phyloP scores from a whole-genome alignment of 2,329 filamentous ascomycete species.

The Hirsutella rhossiliensis region DNA sequence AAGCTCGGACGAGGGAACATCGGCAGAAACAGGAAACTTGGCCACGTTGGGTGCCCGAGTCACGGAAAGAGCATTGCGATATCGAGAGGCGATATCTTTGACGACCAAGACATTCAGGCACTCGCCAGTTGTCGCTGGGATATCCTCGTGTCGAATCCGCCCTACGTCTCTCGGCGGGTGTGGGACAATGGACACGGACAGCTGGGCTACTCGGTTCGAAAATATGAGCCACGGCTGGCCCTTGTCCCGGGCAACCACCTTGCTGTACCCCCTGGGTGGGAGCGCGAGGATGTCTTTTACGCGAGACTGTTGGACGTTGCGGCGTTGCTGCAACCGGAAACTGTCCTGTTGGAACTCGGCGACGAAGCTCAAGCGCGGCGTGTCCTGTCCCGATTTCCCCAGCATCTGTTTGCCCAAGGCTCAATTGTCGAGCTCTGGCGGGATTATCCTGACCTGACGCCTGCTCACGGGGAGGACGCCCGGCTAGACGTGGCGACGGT shows the following conservation, averaged over 20 bases:
- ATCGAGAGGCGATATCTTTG: conserved; percentile 36
- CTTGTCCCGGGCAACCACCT: conserved; percentile 44
- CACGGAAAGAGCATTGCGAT: conserved; percentile 26
- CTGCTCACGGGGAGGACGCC: conserved; percentile 14
- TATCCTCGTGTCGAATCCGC: conserved; percentile 77
- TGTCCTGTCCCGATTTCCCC: conserved; percentile 39
- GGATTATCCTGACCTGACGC: conserved; percentile 43
- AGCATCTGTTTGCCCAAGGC: conserved; percentile 12
- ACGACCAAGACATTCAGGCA: conserved; percentile 20
- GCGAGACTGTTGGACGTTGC: conserved; percentile 48
- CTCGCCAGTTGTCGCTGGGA: conserved; percentile 30
- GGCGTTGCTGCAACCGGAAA: conserved; percentile 30
- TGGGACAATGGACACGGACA: conserved; percentile 26
- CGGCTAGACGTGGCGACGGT: conserved; percentile 11
- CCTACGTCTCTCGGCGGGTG: conserved; percentile 60
- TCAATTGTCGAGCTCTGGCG: conserved; percentile 56
- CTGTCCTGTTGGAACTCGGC: conserved; percentile 60
- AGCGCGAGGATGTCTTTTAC: conserved; percentile 51
- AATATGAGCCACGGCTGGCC: conserved; percentile 69
- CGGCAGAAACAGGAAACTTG: conserved; percentile 28
- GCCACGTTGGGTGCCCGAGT: conserved; percentile 8
- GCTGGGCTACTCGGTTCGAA: conserved; percentile 62
- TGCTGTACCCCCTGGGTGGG: conserved; percentile 17
- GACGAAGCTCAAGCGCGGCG: conserved; percentile 55
- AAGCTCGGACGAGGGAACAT: conserved; percentile 54